Evolutionary conservation across 148 eudicot genomes (phyloP), one percentile per base, ranked within the genome.

Genomic region (Selenicereus undatus): DNA sequence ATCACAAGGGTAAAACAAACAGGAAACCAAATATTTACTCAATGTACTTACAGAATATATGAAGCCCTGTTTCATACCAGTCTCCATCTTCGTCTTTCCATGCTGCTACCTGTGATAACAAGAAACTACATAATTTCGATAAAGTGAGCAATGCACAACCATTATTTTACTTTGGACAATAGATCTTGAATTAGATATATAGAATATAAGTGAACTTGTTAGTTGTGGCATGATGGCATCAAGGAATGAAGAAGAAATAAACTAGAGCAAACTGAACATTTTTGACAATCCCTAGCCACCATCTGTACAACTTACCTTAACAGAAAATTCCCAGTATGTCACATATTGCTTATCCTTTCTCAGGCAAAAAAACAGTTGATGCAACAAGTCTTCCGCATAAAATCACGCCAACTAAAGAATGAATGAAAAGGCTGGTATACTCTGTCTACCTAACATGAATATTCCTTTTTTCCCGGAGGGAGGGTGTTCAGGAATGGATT

Each of bases 31-130:
- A 64, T 48, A 36, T 24, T 56, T 70, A 36, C 43, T 36, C 6
- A 54, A 64, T 73, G 52, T 73, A 91, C 99, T 94, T 89, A 97
- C 99, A 97, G 85, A 97, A 97, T 88, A 97, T 92, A 83, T 97
- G 99, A 72, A 97, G 86, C 50, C 99, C 97, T 22, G 99, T 97
- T 88, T 94, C 97, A 73, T 94, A 94, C 99, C 99, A 97, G 82
- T 94, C 99, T 48, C 99, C 98, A 75, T 96, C 99, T 51, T 86
- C 86, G 82, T 96, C 99, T 88, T 96, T 92, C 99, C 99, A 96
- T 27, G 99, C 99, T 82, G 99, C 99, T 36, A 96, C 86, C 99
- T 96, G 81, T 66, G 32, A 27, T 54, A 35, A 76, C 26, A 81
- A 32, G 30, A 69, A 80, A 30, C 5, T 5, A 48, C 50, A 71